These are phyloP conservation scores for Royoungia palumana DNA, from an alignment of 768 basidiomycete species.

Conservation along the genomic window DNA sequence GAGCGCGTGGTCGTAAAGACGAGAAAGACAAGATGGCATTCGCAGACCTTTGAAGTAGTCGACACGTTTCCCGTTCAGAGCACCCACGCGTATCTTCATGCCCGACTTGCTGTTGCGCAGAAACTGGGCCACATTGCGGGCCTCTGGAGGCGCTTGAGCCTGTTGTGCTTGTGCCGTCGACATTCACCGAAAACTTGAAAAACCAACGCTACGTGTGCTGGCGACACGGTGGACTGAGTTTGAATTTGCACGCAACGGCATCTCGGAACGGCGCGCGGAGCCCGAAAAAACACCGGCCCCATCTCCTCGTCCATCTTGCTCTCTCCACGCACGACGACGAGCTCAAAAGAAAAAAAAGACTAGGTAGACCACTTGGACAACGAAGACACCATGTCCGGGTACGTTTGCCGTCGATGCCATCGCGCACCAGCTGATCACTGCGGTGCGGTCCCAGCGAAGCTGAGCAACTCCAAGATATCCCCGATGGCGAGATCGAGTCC, in stretches of 20 bases:
- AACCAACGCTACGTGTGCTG: too few relatives aligned
- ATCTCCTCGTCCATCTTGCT: too few relatives aligned
- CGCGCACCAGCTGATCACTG: background rate
- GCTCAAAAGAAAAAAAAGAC: too few relatives aligned
- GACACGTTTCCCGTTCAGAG: constrained; percentile 88
- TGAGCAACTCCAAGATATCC: constrained; percentile 76
- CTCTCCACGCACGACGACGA: too few relatives aligned
- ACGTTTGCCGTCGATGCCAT: constrained; percentile 13
- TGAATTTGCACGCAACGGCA: too few relatives aligned
- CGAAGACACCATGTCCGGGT: constrained; percentile 46
- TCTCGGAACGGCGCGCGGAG: too few relatives aligned
- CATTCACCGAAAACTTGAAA: too few relatives aligned
- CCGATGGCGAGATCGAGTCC: constrained; percentile 90
- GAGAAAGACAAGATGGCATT: background rate
- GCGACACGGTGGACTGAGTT: too few relatives aligned
- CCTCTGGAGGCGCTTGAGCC: constrained; percentile 71
- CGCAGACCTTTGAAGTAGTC: constrained; percentile 97
- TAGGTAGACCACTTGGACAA: constrained; percentile 40
- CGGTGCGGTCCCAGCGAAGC: constrained; percentile 47
- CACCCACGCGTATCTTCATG: constrained; percentile 85
- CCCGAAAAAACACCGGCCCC: too few relatives aligned
- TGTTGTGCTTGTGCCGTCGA: constrained; percentile 62
- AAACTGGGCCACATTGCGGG: constrained; percentile 82
- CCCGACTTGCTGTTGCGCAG: constrained; percentile 82
- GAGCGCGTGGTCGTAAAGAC: background rate